These are phyloP conservation scores for Carnegiea gigantea DNA, from an alignment of 179 eudicot species.

Conservation along the genomic window DNA sequence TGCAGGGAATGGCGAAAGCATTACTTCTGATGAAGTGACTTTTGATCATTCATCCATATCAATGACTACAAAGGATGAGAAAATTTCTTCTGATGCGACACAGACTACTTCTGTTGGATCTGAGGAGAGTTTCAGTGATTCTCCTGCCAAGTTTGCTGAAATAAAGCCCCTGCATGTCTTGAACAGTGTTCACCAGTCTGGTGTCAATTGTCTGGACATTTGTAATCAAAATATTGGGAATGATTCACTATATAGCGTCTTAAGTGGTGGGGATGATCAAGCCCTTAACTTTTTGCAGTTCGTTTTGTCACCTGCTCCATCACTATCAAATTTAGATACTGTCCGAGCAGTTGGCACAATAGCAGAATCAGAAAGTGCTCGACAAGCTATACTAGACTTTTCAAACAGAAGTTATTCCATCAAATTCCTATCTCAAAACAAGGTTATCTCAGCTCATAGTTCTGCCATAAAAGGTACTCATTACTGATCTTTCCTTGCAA, in stretches of 20 bases:
- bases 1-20: slow-evolving; percentile 16
- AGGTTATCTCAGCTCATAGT: slow-evolving; percentile 72
- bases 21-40: slow-evolving; percentile 20
- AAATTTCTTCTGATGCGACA: slow-evolving; percentile 12
- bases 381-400: background rate
- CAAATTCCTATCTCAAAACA: slow-evolving; percentile 44
- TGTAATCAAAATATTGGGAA: slow-evolving; percentile 33
- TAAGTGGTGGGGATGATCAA: slow-evolving; percentile 98
- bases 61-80: slow-evolving; percentile 17
- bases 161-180: slow-evolving; percentile 57
- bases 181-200: slow-evolving; percentile 79
- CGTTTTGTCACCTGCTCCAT: slow-evolving; percentile 37
- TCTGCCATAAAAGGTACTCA: slow-evolving; percentile 90
- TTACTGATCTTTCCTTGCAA: background rate
- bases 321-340: slow-evolving; percentile 22
- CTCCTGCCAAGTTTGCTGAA: slow-evolving; percentile 32
- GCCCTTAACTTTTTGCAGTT: slow-evolving; percentile 60
- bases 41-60: slow-evolving; percentile 22
- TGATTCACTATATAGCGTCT: slow-evolving; percentile 35
- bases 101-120: slow-evolving; percentile 27
- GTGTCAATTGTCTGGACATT: slow-evolving; percentile 82
- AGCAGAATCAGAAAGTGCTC: slow-evolving; percentile 20
- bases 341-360: slow-evolving; percentile 22
- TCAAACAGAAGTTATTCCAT: slow-evolving; percentile 41
- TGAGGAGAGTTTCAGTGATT: slow-evolving; percentile 34